phyloP scores from a whole-genome alignment of 305 asterid species.

The Vinca major region DNA sequence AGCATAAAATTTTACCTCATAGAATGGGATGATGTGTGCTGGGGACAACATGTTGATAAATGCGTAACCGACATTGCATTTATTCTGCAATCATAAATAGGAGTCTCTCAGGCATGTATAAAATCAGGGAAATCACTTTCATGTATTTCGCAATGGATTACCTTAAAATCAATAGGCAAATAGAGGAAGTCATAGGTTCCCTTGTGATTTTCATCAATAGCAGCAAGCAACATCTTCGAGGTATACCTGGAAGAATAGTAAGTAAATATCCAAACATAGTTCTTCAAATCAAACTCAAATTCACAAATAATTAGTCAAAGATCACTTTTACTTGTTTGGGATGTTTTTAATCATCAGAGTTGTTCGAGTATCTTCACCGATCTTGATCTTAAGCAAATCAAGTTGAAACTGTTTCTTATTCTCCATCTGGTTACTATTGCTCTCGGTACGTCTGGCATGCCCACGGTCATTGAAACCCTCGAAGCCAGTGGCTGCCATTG shows the following conservation, averaged over 20 bases:
- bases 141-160: slow-evolving; percentile 7
- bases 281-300: background rate
- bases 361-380: slow-evolving; percentile 57
- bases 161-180: slow-evolving; percentile 84
- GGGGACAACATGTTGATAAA: slow-evolving; percentile 71
- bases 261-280: slow-evolving; percentile 10
- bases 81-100: slow-evolving; percentile 43
- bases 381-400: slow-evolving; percentile 48
- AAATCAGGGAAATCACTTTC: background rate
- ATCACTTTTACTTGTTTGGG: slow-evolving; percentile 56
- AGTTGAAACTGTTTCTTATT: slow-evolving; percentile 41
- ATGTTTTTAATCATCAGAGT: slow-evolving; percentile 72
- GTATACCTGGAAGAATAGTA: slow-evolving; percentile 45
- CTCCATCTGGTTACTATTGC: slow-evolving; percentile 35
- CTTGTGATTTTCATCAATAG: slow-evolving; percentile 52
- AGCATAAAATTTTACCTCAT: slow-evolving; percentile 37
- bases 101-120: slow-evolving; percentile 6
- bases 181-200: slow-evolving; percentile 73
- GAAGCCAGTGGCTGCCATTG: slow-evolving; percentile 20
- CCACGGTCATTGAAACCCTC: slow-evolving; percentile 35
- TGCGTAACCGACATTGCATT: slow-evolving; percentile 82
- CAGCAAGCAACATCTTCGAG: slow-evolving; percentile 63
- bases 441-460: slow-evolving; percentile 28
- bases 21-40: slow-evolving; percentile 44
- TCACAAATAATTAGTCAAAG: slow-evolving; percentile 6